These are phyloP conservation scores for Rosellinia necatrix DNA, from an alignment of 2,329 filamentous ascomycete species.

Conservation along the genomic window DNA sequence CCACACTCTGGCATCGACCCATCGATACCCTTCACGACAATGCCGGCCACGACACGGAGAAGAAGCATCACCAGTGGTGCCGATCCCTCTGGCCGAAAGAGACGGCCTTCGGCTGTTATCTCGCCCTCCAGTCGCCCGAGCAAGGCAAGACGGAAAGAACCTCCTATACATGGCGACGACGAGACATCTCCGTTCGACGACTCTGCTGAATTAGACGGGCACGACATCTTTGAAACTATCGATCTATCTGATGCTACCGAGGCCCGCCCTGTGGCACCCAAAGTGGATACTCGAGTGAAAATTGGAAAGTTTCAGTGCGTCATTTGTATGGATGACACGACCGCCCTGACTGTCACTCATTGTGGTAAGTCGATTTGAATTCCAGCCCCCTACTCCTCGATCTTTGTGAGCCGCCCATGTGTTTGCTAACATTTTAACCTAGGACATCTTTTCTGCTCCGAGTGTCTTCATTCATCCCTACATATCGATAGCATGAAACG, in stretches of 20 bases:
- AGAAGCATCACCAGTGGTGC: slow-evolving; percentile 6
- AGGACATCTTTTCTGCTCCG: slow-evolving; percentile 69
- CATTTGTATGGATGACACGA: slow-evolving; percentile 69
- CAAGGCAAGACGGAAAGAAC: slow-evolving; percentile 38
- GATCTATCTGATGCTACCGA: slow-evolving; percentile 51
- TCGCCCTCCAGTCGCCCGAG: slow-evolving; percentile 28
- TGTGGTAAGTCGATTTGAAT: slow-evolving; percentile 58
- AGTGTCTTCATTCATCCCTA: slow-evolving; percentile 65
- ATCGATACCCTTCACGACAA: slow-evolving; percentile 24
- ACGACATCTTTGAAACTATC: slow-evolving; percentile 40
- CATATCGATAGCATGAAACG: slow-evolving; percentile 60
- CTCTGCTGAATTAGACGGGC: slow-evolving; percentile 5
- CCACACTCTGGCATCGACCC: slow-evolving; percentile 30
- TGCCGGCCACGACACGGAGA: slow-evolving; percentile 34
- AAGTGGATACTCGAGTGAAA: slow-evolving; percentile 55
- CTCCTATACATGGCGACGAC: slow-evolving; percentile 33
- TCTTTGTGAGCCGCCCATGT: neutral
- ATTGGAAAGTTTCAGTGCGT: slow-evolving; percentile 65
- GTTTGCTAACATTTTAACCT: slow-evolving; percentile 6
- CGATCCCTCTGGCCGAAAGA: slow-evolving; percentile 28
- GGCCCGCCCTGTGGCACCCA: slow-evolving; percentile 49
- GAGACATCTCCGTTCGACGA: slow-evolving; percentile 34
- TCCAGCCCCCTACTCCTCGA: neutral
- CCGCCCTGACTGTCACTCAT: slow-evolving; percentile 64
- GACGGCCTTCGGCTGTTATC: slow-evolving; percentile 28